These are phyloP conservation scores for Cercophora scortea DNA, from an alignment of 495 filamentous ascomycete species.

Conservation along the genomic window DNA sequence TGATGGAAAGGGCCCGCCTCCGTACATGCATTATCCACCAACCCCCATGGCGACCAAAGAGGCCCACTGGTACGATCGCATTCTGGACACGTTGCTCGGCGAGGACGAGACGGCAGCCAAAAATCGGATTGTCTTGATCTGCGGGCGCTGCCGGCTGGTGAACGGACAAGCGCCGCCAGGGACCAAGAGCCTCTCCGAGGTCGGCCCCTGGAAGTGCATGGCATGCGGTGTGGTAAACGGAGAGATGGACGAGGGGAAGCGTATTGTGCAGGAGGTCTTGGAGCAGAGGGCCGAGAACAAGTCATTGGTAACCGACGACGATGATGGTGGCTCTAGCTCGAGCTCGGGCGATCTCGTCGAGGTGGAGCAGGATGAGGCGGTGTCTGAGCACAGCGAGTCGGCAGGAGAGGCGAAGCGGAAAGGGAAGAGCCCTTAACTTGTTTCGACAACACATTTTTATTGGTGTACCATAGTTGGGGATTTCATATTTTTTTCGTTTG, in stretches of 20 bases:
- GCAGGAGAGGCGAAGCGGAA: slow-evolving; percentile 1
- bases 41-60: slow-evolving; percentile 27
- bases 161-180: slow-evolving; percentile 96
- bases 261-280: slow-evolving; percentile 47
- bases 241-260: slow-evolving; percentile 57
- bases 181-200: slow-evolving; percentile 62
- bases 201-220: slow-evolving; percentile 85
- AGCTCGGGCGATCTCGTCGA: slow-evolving; percentile 31
- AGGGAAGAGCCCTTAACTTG: not conserved
- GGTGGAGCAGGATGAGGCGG: slow-evolving; percentile 27
- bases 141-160: slow-evolving; percentile 71
- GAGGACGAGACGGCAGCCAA: slow-evolving; percentile 92
- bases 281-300: slow-evolving; percentile 3
- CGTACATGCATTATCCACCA: slow-evolving; percentile 31
- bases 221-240: slow-evolving; percentile 83
- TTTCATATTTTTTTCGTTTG: too few species aligned
- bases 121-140: slow-evolving; percentile 87
- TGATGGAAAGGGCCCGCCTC: slow-evolving; percentile 34
- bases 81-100: slow-evolving; percentile 84
- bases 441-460: not conserved
- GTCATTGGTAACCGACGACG: slow-evolving; percentile 19
- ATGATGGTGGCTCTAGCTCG: slow-evolving; percentile 13
- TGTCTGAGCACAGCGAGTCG: slow-evolving; percentile 1
- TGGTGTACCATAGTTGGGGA: too few species aligned
- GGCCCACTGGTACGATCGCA: slow-evolving; percentile 85